phyloP scores from a whole-genome alignment of 805 yeast genomes.

The Gaillardinia entomophila region DNA sequence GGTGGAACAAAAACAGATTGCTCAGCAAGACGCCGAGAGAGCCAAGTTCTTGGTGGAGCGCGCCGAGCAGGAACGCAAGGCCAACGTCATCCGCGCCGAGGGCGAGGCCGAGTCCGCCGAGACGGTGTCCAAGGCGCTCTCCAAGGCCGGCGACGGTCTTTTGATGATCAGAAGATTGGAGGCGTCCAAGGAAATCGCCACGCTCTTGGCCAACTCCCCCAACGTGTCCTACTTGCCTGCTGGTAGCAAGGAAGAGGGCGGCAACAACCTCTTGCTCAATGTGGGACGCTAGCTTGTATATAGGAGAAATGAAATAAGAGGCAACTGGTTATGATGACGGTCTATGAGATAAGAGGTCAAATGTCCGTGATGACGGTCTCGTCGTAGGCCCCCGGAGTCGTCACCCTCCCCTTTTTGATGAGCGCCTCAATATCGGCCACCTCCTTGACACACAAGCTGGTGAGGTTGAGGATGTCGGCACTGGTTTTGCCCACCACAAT shows the following conservation, averaged over 20 bases:
- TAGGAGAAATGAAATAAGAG: too few species aligned
- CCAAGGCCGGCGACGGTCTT: conserved; percentile 94
- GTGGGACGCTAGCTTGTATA: conserved; percentile 51
- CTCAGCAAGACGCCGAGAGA: conserved; percentile 98
- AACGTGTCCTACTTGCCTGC: conserved; percentile 87
- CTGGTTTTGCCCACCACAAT: conserved; percentile 66
- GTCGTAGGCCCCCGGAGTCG: conserved; percentile 39
- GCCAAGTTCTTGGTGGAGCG: conserved; percentile 84
- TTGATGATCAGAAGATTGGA: conserved; percentile 91
- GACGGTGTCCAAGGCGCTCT: conserved; percentile 83
- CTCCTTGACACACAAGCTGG: conserved; percentile 84
- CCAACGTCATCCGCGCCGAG: conserved; percentile 92
- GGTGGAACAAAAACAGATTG: conserved; percentile 97
- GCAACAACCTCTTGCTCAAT: conserved; percentile 55
- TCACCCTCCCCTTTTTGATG: conserved; percentile 50
- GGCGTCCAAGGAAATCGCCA: conserved; percentile 93
- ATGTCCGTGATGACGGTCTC: conserved; percentile 27
- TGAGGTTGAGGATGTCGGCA: conserved; percentile 48
- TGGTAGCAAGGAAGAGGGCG: conserved; percentile 27
- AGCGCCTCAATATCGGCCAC: conserved; percentile 71
- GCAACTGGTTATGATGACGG: too few species aligned
- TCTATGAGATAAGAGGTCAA: too few species aligned
- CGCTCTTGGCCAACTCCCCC: conserved; percentile 73
- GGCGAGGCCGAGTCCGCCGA: conserved; percentile 99
- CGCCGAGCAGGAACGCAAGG: conserved; percentile 97